Evolutionary conservation across 371 early-diverging fungal species (phyloP), one percentile per base, ranked within the genome.

Genomic region (Mucor lusitanicus): DNA sequence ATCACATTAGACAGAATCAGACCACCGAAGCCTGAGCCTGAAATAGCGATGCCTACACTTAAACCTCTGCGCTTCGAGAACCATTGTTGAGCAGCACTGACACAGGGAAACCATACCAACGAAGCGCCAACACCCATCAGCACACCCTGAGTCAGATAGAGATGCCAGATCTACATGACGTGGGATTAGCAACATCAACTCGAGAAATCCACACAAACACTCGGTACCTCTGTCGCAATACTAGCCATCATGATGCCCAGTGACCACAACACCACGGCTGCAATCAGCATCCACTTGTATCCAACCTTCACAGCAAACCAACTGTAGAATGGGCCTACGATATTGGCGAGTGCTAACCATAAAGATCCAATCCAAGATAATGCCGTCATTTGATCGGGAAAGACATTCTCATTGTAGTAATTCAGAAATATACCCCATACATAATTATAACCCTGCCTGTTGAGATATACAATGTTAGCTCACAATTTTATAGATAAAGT

Each of bases 21-120:
- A 2, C 94, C 94, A 35, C 95, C 95, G 44, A 93, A 75, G 6
- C 95, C 95, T 6, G 88, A 84, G 9, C 95, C 95, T 67, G 90
- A 80, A 44, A 89, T 85, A 40, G 89, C 86, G 1, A 95, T 71
- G 6, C 94, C 95, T 0, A 89, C 80, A 9, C 91, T 93, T 28
- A 95, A 59, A 0, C 92, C 91, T 12, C 94, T 84, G 19, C 81
- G 73, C n/a, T 80, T 80, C 15, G 64, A 66, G 69, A 94, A 95
- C 92, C 92, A 95, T 69, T 93, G 94, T 1, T 91, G 74, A 2
- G 91, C 85, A 3, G 91, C 75, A 17, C 82, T 67, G 65, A 89
- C 77, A 30, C 66, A 61, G 39, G 67, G 59, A 37, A 69, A 60
- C 30, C 73, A 82, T 35, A 80, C 46, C 28, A 92, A 57, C 3